Base-by-base conservation (phyloP, 768 basidiomycete species). In the Boletus eberwhitei region DNA sequence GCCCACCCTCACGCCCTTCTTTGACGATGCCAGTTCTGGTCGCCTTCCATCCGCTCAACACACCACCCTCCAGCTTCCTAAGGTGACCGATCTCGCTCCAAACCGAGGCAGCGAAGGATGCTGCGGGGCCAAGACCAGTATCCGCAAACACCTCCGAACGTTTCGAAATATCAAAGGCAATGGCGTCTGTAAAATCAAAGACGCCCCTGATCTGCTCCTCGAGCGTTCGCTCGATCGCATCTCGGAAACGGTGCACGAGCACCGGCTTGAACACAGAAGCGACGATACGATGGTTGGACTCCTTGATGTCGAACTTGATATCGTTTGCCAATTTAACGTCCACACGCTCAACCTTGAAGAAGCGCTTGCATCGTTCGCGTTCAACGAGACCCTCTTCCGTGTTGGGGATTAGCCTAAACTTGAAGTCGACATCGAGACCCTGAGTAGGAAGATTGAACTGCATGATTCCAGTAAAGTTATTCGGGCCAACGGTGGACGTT, bases 31-130 rank as follows among this genome's bases (percentile, higher is more conserved):
- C 88, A 0, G 83, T 84, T 0, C 87, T 80, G 0, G 87, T 88
- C 4, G 81, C 80, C 24, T 64, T 71, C 77, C 79, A 79, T 0
- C 75, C 81, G 2, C 71, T 63, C 54, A 75, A 67, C 24, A 76
- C 38, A 0, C 64, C 75, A 48, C 66, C 62, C 43, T 66, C 70
- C 40, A 57, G 58, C 35, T 77, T 72, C 55, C 75, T 71, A n/a
- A 88, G 41, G 43, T 78, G 74, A 0, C 88, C 88, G 1, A 87
- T 54, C 66, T 88, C 87, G 57, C 83, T 85, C 86, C 86, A 88
- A 8, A 86, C 59, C 1, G 83, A 87, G 3, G 81, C 82, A n/a
- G 80, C 65, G 32, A 84, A 62, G 4, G 80, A 71, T 0, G 78
- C 73, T 0, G 79, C 79, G 1, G 74, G 67, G 2, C 77, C 72